Conservation (phyloP, 225 moss, liverwort and hornwort species). For the Neckera pumila region DNA sequence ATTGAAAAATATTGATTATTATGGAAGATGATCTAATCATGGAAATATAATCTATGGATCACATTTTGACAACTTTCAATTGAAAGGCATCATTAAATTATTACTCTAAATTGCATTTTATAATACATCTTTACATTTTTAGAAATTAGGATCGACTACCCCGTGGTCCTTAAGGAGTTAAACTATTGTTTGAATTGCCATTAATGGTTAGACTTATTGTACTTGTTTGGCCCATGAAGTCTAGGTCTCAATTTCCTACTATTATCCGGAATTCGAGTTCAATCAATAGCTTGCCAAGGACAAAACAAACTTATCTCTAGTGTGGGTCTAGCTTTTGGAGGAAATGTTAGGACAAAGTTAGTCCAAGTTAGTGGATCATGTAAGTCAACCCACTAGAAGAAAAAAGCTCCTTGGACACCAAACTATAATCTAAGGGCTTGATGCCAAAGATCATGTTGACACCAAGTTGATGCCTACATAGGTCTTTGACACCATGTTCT, state of each 20-base stretch:
- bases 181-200: neutral
- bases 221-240: no score
- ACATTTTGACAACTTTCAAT: neutral
- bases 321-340: fast-evolving
- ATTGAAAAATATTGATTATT: neutral
- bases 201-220: neutral
- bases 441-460: neutral
- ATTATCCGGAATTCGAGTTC: no score
- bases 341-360: neutral
- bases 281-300: no score
- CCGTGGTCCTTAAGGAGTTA: fast-evolving
- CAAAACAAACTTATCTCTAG: no score
- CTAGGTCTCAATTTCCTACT: no score
- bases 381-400: neutral
- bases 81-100: neutral
- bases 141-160: neutral
- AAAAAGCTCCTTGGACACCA: neutral
- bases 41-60: neutral
- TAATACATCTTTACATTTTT: neutral
- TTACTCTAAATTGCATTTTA: neutral
- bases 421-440: neutral
- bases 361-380: fast-evolving
- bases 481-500: neutral
- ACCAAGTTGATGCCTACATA: neutral
- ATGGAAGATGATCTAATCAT: neutral